phyloP scores from a whole-genome alignment of 2,329 filamentous ascomycete genomes.

The Triangularia setosa region DNA sequence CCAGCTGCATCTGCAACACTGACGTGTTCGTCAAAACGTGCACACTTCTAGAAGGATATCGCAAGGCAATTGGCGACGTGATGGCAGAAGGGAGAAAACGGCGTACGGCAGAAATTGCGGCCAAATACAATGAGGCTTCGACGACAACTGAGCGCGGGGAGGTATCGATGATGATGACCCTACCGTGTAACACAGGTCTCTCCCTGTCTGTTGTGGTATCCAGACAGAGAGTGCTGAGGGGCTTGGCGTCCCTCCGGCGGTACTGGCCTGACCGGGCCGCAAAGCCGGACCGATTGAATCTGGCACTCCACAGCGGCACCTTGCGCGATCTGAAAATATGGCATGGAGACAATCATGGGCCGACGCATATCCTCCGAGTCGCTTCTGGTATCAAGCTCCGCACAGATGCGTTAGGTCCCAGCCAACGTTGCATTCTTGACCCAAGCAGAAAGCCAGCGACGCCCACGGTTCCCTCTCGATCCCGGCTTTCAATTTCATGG shows the following conservation, averaged over 20 bases:
- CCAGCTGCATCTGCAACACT: not conserved
- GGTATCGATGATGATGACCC: conserved; percentile 21
- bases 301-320: conserved; percentile 11
- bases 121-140: not conserved
- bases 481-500: conserved; percentile 13
- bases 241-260: conserved; percentile 18
- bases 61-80: not conserved
- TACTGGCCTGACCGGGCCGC: conserved; percentile 22
- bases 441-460: conserved; percentile 8
- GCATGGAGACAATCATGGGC: not conserved
- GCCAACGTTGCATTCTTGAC: conserved; percentile 13
- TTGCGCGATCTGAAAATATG: conserved; percentile 1
- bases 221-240: conserved; percentile 12
- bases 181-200: not conserved
- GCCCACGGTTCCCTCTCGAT: not conserved
- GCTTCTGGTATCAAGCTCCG: conserved; percentile 13
- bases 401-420: conserved; percentile 1
- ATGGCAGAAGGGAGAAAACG: not conserved
- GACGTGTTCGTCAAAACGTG: not conserved
- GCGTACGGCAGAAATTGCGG: not conserved
- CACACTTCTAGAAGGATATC: not conserved
- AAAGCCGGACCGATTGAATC: conserved; percentile 22
- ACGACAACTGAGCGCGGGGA: conserved; percentile 19
- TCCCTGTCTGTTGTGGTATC: not conserved
- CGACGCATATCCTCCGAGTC: conserved; percentile 11